Evolutionary conservation across 2,329 filamentous ascomycete genomes (phyloP).

Genomic region (Fusarium sp.): DNA sequence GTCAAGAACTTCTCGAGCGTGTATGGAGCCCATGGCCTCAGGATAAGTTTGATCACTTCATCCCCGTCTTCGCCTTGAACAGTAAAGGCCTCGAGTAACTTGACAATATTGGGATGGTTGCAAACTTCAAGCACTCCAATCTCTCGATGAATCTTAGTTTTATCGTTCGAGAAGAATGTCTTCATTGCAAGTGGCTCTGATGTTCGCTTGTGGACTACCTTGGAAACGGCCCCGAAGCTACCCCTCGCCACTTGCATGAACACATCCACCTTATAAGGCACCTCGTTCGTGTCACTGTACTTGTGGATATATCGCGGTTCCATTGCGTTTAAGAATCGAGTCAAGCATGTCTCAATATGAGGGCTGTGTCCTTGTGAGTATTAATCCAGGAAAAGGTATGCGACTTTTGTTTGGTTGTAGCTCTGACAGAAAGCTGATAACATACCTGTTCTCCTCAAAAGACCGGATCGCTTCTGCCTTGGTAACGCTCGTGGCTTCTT

Average conservation of each 20-base stretch:
- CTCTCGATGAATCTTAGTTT: background rate
- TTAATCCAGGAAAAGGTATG: too few relatives aligned
- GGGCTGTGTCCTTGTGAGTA: too few relatives aligned
- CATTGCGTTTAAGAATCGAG: too few relatives aligned
- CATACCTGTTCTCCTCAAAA: too few relatives aligned
- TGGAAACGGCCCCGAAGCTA: background rate
- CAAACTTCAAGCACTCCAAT: background rate
- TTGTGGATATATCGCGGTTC: background rate
- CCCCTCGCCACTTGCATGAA: background rate
- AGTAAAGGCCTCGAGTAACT: background rate
- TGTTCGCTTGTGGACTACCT: background rate
- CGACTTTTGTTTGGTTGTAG: too few relatives aligned
- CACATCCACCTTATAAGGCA: background rate
- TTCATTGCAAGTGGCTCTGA: background rate
- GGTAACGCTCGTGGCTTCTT: too few relatives aligned
- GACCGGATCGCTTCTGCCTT: too few relatives aligned
- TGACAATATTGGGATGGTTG: background rate
- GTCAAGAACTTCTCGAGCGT: background rate
- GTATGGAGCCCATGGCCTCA: background rate
- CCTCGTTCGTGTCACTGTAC: background rate
- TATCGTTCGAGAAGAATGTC: background rate
- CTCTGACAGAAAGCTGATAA: too few relatives aligned
- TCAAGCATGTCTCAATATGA: too few relatives aligned
- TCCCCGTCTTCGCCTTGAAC: background rate
- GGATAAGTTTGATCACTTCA: background rate